A percentile compares a stretch with the other conserved stretches of the same genome.
These are phyloP conservation scores for Wickerhamomyces bovis DNA, from an alignment of 805 yeast genomes.

Conservation along the genomic window DNA sequence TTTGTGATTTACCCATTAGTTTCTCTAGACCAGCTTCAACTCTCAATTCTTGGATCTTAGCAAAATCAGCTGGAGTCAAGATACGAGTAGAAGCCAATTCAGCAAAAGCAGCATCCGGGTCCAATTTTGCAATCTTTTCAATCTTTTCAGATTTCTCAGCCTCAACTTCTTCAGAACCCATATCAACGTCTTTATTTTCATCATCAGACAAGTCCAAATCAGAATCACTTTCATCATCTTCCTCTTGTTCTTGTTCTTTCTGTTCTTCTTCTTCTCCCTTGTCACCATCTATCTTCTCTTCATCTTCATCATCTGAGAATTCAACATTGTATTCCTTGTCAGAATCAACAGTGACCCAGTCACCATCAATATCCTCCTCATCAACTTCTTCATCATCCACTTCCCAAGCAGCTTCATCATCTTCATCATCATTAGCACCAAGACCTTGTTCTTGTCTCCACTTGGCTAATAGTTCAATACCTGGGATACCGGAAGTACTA, in stretches of 20 bases:
- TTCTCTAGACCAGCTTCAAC: conserved; percentile 82
- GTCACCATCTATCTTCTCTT: conserved; percentile 30
- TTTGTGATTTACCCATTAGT: conserved; percentile 52
- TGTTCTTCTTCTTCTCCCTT: conserved; percentile 35
- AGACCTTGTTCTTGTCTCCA: conserved; percentile 67
- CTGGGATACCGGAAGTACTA: conserved; percentile 71
- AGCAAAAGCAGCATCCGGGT: conserved; percentile 40
- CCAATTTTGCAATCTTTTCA: conserved; percentile 31
- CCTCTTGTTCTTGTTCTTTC: conserved; percentile 36
- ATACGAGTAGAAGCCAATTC: conserved; percentile 68
- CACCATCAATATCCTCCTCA: conserved; percentile 67
- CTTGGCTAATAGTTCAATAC: conserved; percentile 80
- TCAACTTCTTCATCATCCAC: conserved; percentile 44
- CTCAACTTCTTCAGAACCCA: conserved; percentile 18
- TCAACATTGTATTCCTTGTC: conserved; percentile 66
- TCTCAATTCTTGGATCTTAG: conserved; percentile 84
- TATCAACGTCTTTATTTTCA: conserved; percentile 26
- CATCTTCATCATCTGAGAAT: conserved; percentile 43
- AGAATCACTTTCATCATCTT: conserved; percentile 45
- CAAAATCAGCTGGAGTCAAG: conserved; percentile 96
- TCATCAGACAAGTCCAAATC: conserved; percentile 38
- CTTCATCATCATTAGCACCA: conserved; percentile 51
- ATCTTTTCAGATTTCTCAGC: conserved; percentile 24
- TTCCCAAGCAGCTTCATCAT: conserved; percentile 58
- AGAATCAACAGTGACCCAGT: conserved; percentile 86